Percentiles rank a stretch among this genome's conserved stretches.
These are phyloP conservation scores for Wallacemonas rigidus DNA, from an alignment of 208 protist species.

Conservation along the genomic window DNA sequence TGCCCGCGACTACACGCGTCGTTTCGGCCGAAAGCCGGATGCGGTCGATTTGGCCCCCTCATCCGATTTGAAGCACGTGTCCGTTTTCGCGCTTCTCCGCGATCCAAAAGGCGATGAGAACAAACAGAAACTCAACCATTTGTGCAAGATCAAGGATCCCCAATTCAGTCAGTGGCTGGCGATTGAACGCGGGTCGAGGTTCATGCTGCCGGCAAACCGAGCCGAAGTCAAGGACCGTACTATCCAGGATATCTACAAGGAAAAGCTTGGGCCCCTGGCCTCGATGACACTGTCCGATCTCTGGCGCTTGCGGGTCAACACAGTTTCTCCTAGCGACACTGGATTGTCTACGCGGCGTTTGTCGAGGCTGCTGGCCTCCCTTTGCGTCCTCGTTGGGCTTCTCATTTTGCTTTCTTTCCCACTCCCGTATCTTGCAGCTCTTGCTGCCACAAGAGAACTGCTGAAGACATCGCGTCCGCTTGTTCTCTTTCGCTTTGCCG, in stretches of 20 bases:
- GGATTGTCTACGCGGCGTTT: background rate
- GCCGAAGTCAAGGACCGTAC: conserved; percentile 5
- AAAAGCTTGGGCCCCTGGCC: conserved; percentile 22
- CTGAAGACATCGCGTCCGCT: conserved; percentile 7
- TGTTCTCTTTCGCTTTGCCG: conserved; percentile 12
- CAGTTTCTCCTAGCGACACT: background rate
- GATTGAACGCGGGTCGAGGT: conserved; percentile 34
- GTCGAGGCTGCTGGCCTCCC: conserved; percentile 6
- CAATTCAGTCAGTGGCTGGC: conserved; percentile 35
- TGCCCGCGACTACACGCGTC: conserved; percentile 18
- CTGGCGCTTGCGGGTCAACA: conserved; percentile 21
- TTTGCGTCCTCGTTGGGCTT: conserved; percentile 8
- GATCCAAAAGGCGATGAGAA: background rate
- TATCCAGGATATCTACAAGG: conserved; percentile 19
- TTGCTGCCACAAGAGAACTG: conserved; percentile 9
- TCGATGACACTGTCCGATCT: conserved; percentile 32
- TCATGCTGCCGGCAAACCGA: conserved; percentile 29
- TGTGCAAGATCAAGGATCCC: conserved; percentile 33
- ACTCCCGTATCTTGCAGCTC: background rate
- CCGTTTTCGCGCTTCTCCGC: conserved; percentile 28
- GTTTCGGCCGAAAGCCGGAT: conserved; percentile 20
- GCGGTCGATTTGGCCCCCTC: conserved; percentile 35
- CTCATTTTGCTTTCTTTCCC: conserved; percentile 22
- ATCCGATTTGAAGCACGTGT: conserved; percentile 42
- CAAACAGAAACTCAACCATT: conserved; percentile 25